Evolutionary conservation across 306 rosid genomes (phyloP).

Genomic region (Prunus mira): DNA sequence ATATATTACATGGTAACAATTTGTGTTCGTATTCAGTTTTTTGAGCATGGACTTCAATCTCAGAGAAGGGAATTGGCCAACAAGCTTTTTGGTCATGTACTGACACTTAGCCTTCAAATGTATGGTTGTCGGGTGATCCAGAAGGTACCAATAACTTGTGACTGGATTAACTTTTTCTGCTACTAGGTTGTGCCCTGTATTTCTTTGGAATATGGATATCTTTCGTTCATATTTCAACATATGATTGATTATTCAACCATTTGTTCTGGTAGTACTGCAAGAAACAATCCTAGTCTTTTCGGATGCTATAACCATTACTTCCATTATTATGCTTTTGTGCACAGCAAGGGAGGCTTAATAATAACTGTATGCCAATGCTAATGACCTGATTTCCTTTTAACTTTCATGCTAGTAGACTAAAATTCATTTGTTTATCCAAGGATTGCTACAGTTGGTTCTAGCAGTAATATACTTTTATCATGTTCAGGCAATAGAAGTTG

Average conservation of each 20-base stretch:
- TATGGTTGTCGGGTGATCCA: slow-evolving; percentile 98
- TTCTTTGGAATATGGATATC: neutral
- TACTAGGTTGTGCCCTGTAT: neutral
- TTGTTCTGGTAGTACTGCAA: neutral
- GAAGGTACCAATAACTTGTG: slow-evolving; percentile 54
- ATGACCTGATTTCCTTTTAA: neutral
- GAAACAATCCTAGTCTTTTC: neutral
- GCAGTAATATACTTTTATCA: neutral
- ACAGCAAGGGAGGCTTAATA: neutral
- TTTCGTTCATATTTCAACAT: slow-evolving; percentile 1
- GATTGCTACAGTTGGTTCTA: neutral
- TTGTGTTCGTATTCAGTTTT: slow-evolving; percentile 54
- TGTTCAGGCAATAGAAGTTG: slow-evolving; percentile 93
- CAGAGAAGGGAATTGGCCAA: slow-evolving; percentile 93
- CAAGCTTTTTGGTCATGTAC: slow-evolving; percentile 75
- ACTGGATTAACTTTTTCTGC: neutral
- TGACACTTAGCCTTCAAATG: slow-evolving; percentile 95
- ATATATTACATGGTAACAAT: slow-evolving; percentile 12
- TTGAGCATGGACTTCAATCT: slow-evolving; percentile 85
- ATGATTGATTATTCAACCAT: slow-evolving; percentile 8
- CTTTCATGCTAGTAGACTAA: neutral
- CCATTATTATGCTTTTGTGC: neutral
- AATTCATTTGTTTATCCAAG: neutral
- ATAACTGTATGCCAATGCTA: neutral
- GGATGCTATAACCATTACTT: neutral